Evolutionary conservation across 225 moss, liverwort and hornwort genomes (phyloP), one percentile per base, ranked within the genome.

Genomic region (Takakia lepidozioides): DNA sequence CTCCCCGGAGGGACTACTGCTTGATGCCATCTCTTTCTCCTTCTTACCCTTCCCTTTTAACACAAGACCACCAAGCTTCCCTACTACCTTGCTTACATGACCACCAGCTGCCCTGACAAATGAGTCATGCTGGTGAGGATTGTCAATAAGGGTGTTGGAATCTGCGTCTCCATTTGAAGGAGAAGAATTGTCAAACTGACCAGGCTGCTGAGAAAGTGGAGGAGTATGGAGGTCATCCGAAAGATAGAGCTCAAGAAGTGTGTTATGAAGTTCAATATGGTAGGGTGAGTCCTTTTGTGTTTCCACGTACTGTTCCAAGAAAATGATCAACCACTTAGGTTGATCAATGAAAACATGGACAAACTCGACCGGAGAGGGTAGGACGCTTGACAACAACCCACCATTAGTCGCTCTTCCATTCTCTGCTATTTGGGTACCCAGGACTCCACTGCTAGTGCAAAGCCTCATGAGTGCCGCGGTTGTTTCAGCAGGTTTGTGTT

Each of bases 281-380:
- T 83, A 71, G 30, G 80, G 67, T 2, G 87, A 98, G 38, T 91
- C 91, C 57, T 83, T 87, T 14, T 91, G 74, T 28, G 54, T 66
- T 36, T 74, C 85, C 28, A 87, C 53, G 43, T 98, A 98, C 48
- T 91, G 80, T 68, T 98, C 95, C 40, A 98, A 71, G 51, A 98
- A 98, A 11, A 80, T 81, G 85, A 91, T 98, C 61, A 98, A 63
- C 95, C 95, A 98, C 69, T 81, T 85, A 3, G 91, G 87, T 65
- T 91, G 91, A 72, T 91, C 87, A 63, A 83, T 83, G 39, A 85
- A 91, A 9, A 87, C 78, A 52, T 98, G 86, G 38, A 91, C 81
- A 69, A 98, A 98, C 57, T 98, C 91, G 35, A 83, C 77, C 18
- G 91, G 98, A 29, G 91, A 90, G 27, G 83, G 85, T 34, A 85